Evolutionary conservation across 78 protist species (phyloP), one percentile per base, ranked within the genome.

Genomic region (Dictyostelium discoideum): DNA sequence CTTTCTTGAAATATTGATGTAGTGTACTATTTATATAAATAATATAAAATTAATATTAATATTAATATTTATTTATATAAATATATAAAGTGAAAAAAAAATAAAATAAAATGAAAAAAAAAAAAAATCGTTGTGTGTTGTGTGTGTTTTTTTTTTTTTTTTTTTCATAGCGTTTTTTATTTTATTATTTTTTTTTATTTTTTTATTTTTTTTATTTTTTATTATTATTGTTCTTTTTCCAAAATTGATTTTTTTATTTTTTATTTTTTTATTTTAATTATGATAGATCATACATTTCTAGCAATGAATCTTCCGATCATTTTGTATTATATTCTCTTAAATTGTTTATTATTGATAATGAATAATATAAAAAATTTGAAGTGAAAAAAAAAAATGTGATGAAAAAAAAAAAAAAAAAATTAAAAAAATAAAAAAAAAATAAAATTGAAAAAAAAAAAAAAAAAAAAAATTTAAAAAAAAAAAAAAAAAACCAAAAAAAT

Each of bases 1-100:
- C 39, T 80, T 67, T 88, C 94, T 54, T 63, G 74, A 84, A 84
- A 84, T 16, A 42, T 6, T 50, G 48, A 50, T 10, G 44, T 81
- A 50, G 84, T n/a, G 44, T 79, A 79, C 84, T 79, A 44, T 13
- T 1, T 32, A 32, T 32, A 32, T 29, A 11, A 67, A 67, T 5
- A 67, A 67, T 24, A 67, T 2, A 67, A 22, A 67, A 11, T n/a
- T 24, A n/a, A 67, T 32, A 32, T 32, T 32, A n/a, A 67, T n/a
- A 67, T n/a, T 3, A n/a, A 67, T 24, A 24, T 16, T 9, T 67
- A 57, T 18, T 11, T 57, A 57, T 11, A 5, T 18, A n/a, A n/a
- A 57, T 18, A 1, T 57, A 32, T 32, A 32, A 32, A 32, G 37
- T 32, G 37, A 32, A 32, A 32, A 32, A 32, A 32, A 1, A 32